Evolutionary conservation across 1,139 yeast species (phyloP), one percentile per base, ranked within the genome.

Genomic region (Hanseniaspora uvarum): DNA sequence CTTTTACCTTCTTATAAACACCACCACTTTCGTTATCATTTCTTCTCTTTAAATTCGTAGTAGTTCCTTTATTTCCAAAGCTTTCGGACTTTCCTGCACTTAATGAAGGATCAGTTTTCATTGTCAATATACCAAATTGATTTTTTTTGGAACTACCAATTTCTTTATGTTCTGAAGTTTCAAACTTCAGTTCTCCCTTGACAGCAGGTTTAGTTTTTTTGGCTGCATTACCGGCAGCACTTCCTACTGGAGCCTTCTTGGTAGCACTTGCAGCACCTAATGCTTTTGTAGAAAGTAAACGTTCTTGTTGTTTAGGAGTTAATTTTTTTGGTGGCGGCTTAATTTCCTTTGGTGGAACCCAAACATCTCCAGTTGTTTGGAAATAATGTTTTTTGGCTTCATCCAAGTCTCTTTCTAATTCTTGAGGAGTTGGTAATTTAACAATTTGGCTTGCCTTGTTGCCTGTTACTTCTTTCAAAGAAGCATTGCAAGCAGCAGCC

Each of bases 401-500:
- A 21, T 56, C 54, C 34, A 50, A 33, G 18, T 56, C 57, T 41
- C 50, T 49, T 36, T 56, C 58, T 11, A 26, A 47, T 38, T 23
- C 41, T 12, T 58, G 55, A 2, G 66, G 57, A 18, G 63, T 60
- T 2, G 70, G 61, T 46, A 67, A 57, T 37, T 60, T 60, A n/a
- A 70, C 68, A 45, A 72, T 65, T 36, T 69, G 70, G 53, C 67
- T 70, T 10, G 70, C 64, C 56, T 70, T 65, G 34, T 74, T 74
- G 55, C 74, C 74, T 0, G 79, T 76, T 2, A 76, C 75, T 59
- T 83, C 86, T 55, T 78, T 77, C 31, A 87, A 83, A 0, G 88
- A 85, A 54, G 86, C 86, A 59, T 86, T 83, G 62, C 86, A 78
- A 0, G 95, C 95, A 54, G 86, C 84, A 33, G 86, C 89, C 60